Evolutionary conservation across 2,329 filamentous ascomycete genomes (phyloP), one percentile per base, ranked within the genome.

Genomic region (Apiospora kogelbergensis): DNA sequence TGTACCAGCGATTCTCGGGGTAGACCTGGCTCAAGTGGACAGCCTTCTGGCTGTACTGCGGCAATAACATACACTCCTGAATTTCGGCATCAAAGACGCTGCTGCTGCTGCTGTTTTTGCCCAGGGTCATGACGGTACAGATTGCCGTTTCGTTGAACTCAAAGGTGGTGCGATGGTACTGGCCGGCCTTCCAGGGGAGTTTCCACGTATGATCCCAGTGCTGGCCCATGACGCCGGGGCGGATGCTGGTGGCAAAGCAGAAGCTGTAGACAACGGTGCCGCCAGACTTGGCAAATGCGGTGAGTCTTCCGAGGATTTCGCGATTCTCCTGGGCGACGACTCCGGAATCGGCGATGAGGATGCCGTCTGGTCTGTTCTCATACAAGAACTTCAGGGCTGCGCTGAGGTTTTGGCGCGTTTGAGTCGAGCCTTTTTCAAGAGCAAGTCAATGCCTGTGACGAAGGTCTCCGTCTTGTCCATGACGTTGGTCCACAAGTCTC

Each of bases 211-310:
- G 2, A 26, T 22, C 9, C 53, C 53, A 60, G 17, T 37, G 53
- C 11, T 20, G 53, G 7, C 37, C 9, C 53, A 60, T 11, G 20
- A n/a, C 5, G 9, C 37, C 20, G 1, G 3, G 0, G 6, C 11
- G 3, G 30, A 37, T 60, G 17, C 13, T 22, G 30, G 17, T 60
- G 7, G 53, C 53, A 20, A 60, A 60, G 53, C 53, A 37, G 30
- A 60, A 60, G 53, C 53, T 60, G 53, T 37, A 60, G 26, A 60
- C 53, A 7, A 60, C 53, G 30, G 53, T 60, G 30, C 53, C 53
- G 26, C 53, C 30, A 3, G 17, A 60, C 17, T 60, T 17, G 17
- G 20, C 53, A 9, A 37, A 60, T 9, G 53, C 53, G 30, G 3
- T 6, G 20, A 60, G 30, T 37, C 53, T 3, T 37, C 53, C 30